Conservation (phyloP, 371 early-diverging fungal genomes). For the Mucor plumbeus region DNA sequence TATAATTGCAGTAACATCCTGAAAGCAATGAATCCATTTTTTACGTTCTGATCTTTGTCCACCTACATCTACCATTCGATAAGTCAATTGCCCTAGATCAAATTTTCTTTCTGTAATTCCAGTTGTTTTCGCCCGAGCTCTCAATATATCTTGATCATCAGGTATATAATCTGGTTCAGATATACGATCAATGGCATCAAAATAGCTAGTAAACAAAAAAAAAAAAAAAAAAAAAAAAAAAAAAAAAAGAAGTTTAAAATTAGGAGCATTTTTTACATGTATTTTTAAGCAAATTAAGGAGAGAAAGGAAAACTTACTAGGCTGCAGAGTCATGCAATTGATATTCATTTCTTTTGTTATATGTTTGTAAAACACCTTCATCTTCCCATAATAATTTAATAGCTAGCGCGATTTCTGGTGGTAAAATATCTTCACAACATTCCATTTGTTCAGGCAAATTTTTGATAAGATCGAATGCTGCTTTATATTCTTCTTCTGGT, state of each 20-base stretch:
- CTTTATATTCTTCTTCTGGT: conserved; percentile 56
- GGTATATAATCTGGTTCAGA: conserved; percentile 77
- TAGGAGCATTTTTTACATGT: conserved; percentile 1
- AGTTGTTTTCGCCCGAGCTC: conserved; percentile 84
- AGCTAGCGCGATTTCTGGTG: conserved; percentile 70
- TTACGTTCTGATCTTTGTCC: conserved; percentile 93
- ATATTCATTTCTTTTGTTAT: conserved; percentile 72
- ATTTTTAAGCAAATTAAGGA: conserved; percentile 13
- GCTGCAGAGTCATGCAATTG: conserved; percentile 86
- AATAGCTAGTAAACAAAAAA: conserved; percentile 59
- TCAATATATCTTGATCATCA: conserved; percentile 85
- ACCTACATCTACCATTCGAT: conserved; percentile 94
- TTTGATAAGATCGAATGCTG: conserved; percentile 64
- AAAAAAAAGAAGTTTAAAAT: no score
- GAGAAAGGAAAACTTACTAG: conserved; percentile 62
- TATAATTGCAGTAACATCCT: conserved; percentile 92
- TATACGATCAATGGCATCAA: conserved; percentile 86
- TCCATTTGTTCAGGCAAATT: conserved; percentile 80
- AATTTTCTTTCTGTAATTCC: conserved; percentile 90
- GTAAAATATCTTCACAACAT: conserved; percentile 51
- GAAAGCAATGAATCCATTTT: conserved; percentile 96
- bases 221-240: no score
- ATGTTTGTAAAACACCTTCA: conserved; percentile 76
- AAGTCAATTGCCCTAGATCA: conserved; percentile 78
- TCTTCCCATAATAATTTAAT: conserved; percentile 81